A percentile compares a stretch with the other conserved stretches of the same genome.
phyloP scores from a whole-genome alignment of 2,329 filamentous ascomycete species.

The Ophiostoma himal-ulmi region DNA sequence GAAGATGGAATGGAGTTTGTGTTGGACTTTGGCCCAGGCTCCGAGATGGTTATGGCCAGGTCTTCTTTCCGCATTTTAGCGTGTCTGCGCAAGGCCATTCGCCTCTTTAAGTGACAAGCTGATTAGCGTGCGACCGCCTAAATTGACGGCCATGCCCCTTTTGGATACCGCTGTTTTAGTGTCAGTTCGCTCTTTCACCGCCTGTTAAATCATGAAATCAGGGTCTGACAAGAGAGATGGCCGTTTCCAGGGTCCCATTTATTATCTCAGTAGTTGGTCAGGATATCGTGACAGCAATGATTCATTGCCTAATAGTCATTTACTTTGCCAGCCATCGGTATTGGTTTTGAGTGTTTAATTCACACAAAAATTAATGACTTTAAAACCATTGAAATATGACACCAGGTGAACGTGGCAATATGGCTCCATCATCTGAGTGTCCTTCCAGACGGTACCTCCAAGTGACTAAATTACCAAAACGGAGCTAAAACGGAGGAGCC shows the following conservation, averaged over 20 bases:
- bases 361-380: not conserved
- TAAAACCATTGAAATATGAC: not conserved
- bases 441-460: not conserved
- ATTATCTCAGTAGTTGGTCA: not conserved
- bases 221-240: not conserved
- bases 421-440: not conserved
- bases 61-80: not conserved
- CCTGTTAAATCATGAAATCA: not conserved
- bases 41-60: not conserved
- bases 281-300: not conserved
- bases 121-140: not conserved
- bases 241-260: not conserved
- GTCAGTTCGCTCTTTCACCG: not conserved
- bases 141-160: not conserved
- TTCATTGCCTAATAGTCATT: not conserved
- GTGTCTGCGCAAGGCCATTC: not conserved
- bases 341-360: not conserved
- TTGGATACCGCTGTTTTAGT: slow-evolving; percentile 1
- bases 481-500: not conserved
- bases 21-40: not conserved
- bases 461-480: not conserved
- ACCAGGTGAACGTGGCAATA: not conserved
- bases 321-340: not conserved
- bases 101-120: not conserved
- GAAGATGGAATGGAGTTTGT: not conserved